Percentiles rank a stretch among this genome's conserved stretches.
phyloP scores from a whole-genome alignment of 2,329 filamentous ascomycete species.

The Sarocladium strictum region DNA sequence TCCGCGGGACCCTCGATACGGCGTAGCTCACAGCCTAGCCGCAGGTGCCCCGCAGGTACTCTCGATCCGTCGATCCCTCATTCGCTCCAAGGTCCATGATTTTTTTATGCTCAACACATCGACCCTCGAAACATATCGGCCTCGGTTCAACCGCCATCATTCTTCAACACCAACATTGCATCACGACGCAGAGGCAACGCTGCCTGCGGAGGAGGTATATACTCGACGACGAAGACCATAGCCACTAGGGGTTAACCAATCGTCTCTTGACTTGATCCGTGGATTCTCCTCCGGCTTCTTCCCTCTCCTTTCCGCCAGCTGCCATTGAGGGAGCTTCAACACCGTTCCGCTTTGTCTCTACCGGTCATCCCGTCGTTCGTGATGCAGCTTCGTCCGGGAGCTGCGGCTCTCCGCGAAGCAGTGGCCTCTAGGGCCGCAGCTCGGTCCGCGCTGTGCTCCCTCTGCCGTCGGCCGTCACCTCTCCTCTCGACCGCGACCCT shows the following conservation, averaged over 20 bases:
- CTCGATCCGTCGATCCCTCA: constrained; percentile 3
- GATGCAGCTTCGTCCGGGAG: constrained; percentile 52
- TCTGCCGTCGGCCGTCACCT: constrained; percentile 21
- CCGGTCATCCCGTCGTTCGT: constrained; percentile 26
- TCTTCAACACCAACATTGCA: neutral
- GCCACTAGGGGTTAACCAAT: neutral
- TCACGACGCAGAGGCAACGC: neutral
- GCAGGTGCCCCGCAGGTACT: constrained; percentile 9
- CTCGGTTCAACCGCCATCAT: neutral
- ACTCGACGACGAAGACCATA: neutral
- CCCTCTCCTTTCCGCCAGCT: neutral
- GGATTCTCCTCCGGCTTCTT: neutral
- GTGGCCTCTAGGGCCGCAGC: constrained; percentile 20
- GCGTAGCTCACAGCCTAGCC: neutral
- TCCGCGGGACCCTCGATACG: neutral
- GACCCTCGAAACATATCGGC: neutral
- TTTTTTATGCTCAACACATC: constrained; percentile 8
- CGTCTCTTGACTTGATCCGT: neutral
- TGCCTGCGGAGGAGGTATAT: neutral
- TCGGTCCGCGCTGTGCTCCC: constrained; percentile 19
- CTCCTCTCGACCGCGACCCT: neutral
- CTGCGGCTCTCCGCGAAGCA: constrained; percentile 41
- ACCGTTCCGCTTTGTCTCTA: neutral
- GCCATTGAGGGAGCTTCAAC: neutral
- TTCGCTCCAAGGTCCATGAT: neutral